A percentile compares a stretch with the other conserved stretches of the same genome.
Evolutionary conservation across 1,284 basidiomycete genomes (phyloP).

Genomic region (Ustilago loliicola): DNA sequence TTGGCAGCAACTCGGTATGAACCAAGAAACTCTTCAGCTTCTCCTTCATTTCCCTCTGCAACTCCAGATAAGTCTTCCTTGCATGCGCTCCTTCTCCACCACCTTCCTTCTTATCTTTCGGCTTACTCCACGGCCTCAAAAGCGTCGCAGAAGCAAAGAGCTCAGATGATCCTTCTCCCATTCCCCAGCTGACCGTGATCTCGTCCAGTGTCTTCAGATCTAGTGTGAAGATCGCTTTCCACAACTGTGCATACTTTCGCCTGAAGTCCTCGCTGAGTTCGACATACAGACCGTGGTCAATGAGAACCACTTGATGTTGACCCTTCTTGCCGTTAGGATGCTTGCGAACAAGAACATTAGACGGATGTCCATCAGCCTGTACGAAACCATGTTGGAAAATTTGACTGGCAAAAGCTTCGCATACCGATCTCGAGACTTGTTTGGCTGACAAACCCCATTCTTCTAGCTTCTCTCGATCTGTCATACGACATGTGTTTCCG

Average conservation of each 20-base stretch:
- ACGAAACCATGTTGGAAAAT: conserved; percentile 67
- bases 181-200: conserved; percentile 60
- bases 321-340: conserved; percentile 61
- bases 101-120: conserved; percentile 40
- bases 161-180: conserved; percentile 60
- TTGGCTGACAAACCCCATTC: conserved; percentile 59
- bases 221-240: conserved; percentile 62
- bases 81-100: conserved; percentile 24
- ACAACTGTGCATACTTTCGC: conserved; percentile 61
- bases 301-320: conserved; percentile 61
- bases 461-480: conserved; percentile 52
- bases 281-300: conserved; percentile 66
- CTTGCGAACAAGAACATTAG: conserved; percentile 58
- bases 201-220: conserved; percentile 57
- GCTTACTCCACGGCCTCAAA: conserved; percentile 61
- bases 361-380: conserved; percentile 63
- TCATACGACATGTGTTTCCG: conserved; percentile 55
- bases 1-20: conserved; percentile 63
- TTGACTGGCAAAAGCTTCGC: conserved; percentile 63
- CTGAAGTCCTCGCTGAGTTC: conserved; percentile 58
- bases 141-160: conserved; percentile 63
- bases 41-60: conserved; percentile 58
- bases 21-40: conserved; percentile 61
- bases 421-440: conserved; percentile 54
- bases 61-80: conserved; percentile 48